These are phyloP conservation scores for Gossypium ekmanianum DNA, from an alignment of 345 rosid species.

Conservation along the genomic window DNA sequence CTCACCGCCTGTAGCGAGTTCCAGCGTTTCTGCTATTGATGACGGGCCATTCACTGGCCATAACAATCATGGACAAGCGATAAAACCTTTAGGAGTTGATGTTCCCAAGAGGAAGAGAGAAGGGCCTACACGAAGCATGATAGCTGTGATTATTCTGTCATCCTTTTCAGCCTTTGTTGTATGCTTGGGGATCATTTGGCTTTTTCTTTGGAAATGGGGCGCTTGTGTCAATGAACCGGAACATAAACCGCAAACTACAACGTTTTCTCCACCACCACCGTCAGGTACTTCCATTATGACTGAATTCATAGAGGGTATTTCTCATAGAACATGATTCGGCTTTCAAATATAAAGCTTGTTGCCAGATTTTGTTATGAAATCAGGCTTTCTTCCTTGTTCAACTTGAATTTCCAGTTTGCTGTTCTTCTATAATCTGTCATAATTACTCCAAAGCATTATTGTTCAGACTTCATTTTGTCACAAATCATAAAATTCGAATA, in stretches of 20 bases:
- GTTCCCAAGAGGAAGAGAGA: conserved; percentile 37
- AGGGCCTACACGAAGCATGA: conserved; percentile 33
- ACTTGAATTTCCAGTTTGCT: not conserved
- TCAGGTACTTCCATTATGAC: conserved; percentile 34
- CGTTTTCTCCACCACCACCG: conserved; percentile 30
- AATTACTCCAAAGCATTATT: not conserved
- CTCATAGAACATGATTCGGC: not conserved
- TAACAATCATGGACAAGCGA: conserved; percentile 25
- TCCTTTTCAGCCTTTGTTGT: conserved; percentile 38
- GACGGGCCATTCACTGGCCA: conserved; percentile 37
- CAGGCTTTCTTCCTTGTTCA: not conserved
- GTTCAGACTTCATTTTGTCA: not conserved
- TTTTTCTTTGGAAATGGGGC: conserved; percentile 33
- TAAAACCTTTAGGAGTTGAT: conserved; percentile 62
- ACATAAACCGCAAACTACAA: conserved; percentile 16
- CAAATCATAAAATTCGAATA: conserved; percentile 8
- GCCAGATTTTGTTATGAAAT: not conserved
- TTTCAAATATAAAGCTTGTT: not conserved
- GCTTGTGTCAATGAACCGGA: conserved; percentile 25
- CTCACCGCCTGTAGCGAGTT: conserved; percentile 8
- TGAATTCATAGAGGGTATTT: not conserved
- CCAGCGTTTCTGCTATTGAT: conserved; percentile 27
- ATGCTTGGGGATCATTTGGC: conserved; percentile 35
- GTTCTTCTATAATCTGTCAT: not conserved
- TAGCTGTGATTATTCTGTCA: conserved; percentile 48